A percentile compares a stretch with the other conserved stretches of the same genome.
These are phyloP conservation scores for Elaeis oleifera DNA, from an alignment of 202 grass and related monocot genomes.

Conservation along the genomic window DNA sequence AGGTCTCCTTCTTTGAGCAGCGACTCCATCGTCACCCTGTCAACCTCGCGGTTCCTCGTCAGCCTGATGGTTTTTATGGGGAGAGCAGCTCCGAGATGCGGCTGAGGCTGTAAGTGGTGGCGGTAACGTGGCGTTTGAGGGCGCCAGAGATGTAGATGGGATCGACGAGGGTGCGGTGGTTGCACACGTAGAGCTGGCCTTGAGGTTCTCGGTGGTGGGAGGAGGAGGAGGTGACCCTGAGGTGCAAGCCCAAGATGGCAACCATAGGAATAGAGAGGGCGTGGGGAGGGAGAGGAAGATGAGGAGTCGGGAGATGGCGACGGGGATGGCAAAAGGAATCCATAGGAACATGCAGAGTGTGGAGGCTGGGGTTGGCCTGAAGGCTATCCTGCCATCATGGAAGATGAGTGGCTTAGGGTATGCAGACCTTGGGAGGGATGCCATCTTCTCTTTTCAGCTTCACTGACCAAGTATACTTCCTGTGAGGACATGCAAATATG, in stretches of 20 bases:
- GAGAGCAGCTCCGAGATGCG: slow-evolving; percentile 45
- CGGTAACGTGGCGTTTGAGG: slow-evolving; percentile 32
- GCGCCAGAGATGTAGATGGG: slow-evolving; percentile 56
- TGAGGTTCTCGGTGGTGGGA: too few relatives aligned
- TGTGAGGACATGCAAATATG: not conserved
- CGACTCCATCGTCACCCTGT: slow-evolving; percentile 1
- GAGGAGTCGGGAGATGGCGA: slow-evolving; percentile 25
- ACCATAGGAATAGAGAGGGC: slow-evolving; percentile 7
- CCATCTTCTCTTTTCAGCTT: slow-evolving; percentile 46
- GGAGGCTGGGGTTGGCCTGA: slow-evolving; percentile 39
- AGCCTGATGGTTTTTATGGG: slow-evolving; percentile 43
- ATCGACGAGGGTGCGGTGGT: slow-evolving; percentile 69
- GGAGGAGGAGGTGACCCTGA: not conserved
- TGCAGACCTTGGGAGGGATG: slow-evolving; percentile 7
- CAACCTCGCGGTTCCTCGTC: slow-evolving; percentile 27
- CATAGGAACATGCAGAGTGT: slow-evolving; percentile 38
- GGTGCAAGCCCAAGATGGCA: slow-evolving; percentile 30
- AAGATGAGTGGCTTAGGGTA: slow-evolving; percentile 57
- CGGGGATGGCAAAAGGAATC: slow-evolving; percentile 31
- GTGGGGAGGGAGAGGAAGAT: slow-evolving; percentile 25
- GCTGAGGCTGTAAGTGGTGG: slow-evolving; percentile 54
- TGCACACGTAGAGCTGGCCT: slow-evolving; percentile 55
- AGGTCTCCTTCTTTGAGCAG: not conserved
- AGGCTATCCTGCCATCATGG: slow-evolving; percentile 67
- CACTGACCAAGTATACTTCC: slow-evolving; percentile 39